phyloP scores from a whole-genome alignment of 495 filamentous ascomycete genomes.

The Penicillium chermesinum region DNA sequence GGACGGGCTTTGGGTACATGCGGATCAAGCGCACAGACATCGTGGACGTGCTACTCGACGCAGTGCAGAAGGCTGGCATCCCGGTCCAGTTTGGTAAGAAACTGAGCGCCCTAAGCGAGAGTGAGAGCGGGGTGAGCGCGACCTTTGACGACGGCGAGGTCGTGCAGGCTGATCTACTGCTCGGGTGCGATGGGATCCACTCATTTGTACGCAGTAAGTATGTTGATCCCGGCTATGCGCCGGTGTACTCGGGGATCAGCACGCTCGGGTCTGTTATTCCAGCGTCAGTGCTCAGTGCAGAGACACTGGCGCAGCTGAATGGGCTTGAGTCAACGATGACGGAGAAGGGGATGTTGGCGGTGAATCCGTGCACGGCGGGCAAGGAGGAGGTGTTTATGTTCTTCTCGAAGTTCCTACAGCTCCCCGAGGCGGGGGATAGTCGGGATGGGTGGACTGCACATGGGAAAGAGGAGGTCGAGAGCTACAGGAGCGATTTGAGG shows the following conservation, averaged over 20 bases:
- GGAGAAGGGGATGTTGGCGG: slow-evolving; percentile 44
- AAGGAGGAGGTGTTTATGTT: slow-evolving; percentile 28
- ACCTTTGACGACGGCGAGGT: slow-evolving; percentile 26
- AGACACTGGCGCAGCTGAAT: slow-evolving; percentile 6
- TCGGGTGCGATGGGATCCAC: slow-evolving; percentile 57
- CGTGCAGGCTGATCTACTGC: slow-evolving; percentile 43
- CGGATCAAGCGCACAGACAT: slow-evolving; percentile 29
- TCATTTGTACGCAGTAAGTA: slow-evolving; percentile 30
- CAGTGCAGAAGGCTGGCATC: slow-evolving; percentile 18
- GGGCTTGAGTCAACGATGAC: slow-evolving; percentile 42
- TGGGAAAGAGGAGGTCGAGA: slow-evolving; percentile 32
- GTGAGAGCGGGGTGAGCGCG: slow-evolving; percentile 12
- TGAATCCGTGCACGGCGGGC: slow-evolving; percentile 28
- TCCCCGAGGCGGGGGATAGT: slow-evolving; percentile 24
- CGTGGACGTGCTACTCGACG: slow-evolving; percentile 23
- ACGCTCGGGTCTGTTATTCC: slow-evolving; percentile 43
- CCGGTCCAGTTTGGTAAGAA: slow-evolving; percentile 20
- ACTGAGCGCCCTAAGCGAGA: slow-evolving; percentile 14
- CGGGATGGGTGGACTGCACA: slow-evolving; percentile 41
- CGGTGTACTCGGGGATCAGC: slow-evolving; percentile 31
- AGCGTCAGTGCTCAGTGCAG: slow-evolving; percentile 8
- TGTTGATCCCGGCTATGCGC: slow-evolving; percentile 23
- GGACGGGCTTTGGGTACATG: slow-evolving; percentile 32
- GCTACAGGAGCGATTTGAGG: slow-evolving; percentile 25
- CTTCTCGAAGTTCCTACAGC: slow-evolving; percentile 21